phyloP scores from a whole-genome alignment of 192 early-diverging fungal species.

The Thamnidium elegans region DNA sequence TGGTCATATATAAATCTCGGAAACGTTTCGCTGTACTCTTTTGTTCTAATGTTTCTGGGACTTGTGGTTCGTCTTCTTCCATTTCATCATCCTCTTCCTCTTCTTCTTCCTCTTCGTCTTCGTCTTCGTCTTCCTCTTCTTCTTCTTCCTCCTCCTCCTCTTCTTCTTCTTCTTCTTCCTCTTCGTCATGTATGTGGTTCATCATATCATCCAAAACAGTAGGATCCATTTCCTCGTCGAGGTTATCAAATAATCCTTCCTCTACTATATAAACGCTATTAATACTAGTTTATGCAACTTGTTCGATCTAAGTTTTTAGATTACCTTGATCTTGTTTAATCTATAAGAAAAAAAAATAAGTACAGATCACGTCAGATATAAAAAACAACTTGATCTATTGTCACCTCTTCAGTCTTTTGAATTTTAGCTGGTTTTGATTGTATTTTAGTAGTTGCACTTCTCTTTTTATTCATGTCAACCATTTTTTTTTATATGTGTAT shows the following conservation, averaged over 20 bases:
- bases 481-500: too few species aligned
- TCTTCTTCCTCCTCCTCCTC: conserved; percentile 2
- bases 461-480: too few species aligned
- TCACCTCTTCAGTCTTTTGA: too few species aligned
- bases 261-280: neutral
- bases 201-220: conserved; percentile 16
- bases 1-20: conserved; percentile 37
- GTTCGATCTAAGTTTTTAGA: too few species aligned
- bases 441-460: too few species aligned
- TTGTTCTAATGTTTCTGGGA: neutral
- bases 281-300: neutral
- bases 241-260: conserved; percentile 29
- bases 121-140: neutral
- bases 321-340: too few species aligned
- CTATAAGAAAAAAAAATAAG: too few species aligned
- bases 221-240: conserved; percentile 28
- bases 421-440: too few species aligned
- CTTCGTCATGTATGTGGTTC: conserved; percentile 11
- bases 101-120: neutral
- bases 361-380: too few species aligned
- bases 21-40: conserved; percentile 26
- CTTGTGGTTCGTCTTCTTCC: conserved; percentile 5
- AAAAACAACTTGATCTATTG: too few species aligned
- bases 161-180: conserved; percentile 6
- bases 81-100: neutral